These are phyloP conservation scores for Fusarium devonianum DNA, from an alignment of 2,329 filamentous ascomycete genomes.

Conservation along the genomic window DNA sequence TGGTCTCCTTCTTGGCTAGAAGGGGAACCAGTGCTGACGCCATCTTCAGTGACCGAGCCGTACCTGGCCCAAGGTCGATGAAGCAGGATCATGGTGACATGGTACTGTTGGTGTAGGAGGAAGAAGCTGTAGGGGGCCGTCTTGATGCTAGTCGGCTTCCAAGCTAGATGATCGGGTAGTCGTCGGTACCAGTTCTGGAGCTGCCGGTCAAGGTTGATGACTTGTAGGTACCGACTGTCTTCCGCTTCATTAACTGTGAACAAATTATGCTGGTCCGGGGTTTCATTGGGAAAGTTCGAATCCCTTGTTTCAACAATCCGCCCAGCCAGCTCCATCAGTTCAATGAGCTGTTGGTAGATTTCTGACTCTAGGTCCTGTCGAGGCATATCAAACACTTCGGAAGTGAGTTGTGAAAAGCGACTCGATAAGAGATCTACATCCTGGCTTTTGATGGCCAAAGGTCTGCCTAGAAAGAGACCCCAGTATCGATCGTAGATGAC, in stretches of 20 bases:
- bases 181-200: slow-evolving; percentile 62
- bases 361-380: slow-evolving; percentile 40
- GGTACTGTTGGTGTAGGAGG: slow-evolving; percentile 63
- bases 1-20: slow-evolving; percentile 42
- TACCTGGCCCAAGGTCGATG: slow-evolving; percentile 63
- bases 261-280: slow-evolving; percentile 42
- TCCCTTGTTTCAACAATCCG: slow-evolving; percentile 57
- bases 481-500: slow-evolving; percentile 63
- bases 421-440: slow-evolving; percentile 58
- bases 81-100: slow-evolving; percentile 59
- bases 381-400: slow-evolving; percentile 38
- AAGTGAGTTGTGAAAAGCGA: slow-evolving; percentile 53
- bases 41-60: slow-evolving; percentile 48
- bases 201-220: slow-evolving; percentile 60
- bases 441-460: slow-evolving; percentile 60
- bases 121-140: slow-evolving; percentile 60
- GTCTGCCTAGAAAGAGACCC: slow-evolving; percentile 62
- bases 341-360: slow-evolving; percentile 60
- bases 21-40: slow-evolving; percentile 44
- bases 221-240: slow-evolving; percentile 57
- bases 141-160: slow-evolving; percentile 59
- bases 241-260: slow-evolving; percentile 47
- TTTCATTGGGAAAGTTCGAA: slow-evolving; percentile 46
- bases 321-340: slow-evolving; percentile 63
- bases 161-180: slow-evolving; percentile 57